These are phyloP conservation scores for Rosa hybrid DNA, from an alignment of 331 rosid species.

Conservation along the genomic window DNA sequence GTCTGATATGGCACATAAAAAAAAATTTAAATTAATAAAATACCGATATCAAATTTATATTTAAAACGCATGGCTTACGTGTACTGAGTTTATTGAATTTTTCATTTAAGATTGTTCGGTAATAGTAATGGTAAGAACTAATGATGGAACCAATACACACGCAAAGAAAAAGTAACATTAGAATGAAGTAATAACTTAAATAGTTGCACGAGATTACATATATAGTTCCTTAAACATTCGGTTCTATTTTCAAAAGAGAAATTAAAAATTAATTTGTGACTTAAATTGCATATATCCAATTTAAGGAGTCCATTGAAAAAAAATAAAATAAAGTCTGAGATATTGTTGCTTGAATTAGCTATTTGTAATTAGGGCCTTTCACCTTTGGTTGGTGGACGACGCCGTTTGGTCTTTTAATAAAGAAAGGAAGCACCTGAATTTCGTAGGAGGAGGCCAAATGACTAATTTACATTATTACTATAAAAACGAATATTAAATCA, in stretches of 20 bases:
- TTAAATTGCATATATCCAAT: background rate
- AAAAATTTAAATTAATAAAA: background rate
- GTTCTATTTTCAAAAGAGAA: background rate
- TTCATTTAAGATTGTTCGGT: background rate
- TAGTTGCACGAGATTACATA: background rate
- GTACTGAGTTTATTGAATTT: background rate
- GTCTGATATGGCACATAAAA: too few species aligned
- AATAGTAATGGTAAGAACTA: background rate
- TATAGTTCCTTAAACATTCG: background rate
- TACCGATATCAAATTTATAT: rapidly evolving
- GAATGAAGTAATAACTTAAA: background rate
- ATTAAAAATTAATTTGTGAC: background rate
- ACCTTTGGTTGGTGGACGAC: background rate
- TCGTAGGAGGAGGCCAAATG: background rate
- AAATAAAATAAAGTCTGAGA: background rate
- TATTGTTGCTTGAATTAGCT: background rate
- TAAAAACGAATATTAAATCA: background rate
- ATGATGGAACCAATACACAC: background rate
- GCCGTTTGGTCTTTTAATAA: background rate
- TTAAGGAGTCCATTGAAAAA: background rate
- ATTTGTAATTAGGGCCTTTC: background rate
- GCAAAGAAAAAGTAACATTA: background rate
- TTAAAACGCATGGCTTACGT: background rate
- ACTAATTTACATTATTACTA: background rate
- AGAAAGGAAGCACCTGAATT: background rate